These are phyloP conservation scores for Leccinum rimulosum DNA, from an alignment of 768 basidiomycete genomes.

Conservation along the genomic window DNA sequence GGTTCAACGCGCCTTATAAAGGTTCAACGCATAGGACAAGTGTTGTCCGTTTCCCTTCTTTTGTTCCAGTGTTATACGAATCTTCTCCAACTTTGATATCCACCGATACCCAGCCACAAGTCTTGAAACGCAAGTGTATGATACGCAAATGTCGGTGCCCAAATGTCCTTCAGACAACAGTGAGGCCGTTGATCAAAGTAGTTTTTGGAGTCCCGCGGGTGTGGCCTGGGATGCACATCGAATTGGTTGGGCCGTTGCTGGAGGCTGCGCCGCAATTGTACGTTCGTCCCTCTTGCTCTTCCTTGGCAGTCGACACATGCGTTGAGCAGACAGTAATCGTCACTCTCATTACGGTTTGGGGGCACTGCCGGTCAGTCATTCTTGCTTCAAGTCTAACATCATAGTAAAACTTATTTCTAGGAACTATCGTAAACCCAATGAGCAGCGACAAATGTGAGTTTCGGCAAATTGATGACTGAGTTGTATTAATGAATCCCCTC, in stretches of 20 bases:
- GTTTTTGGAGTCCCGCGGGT: slow-evolving; percentile 57
- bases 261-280: slow-evolving; percentile 56
- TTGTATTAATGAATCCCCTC: neutral
- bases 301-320: neutral
- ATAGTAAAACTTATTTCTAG: slow-evolving; percentile 35
- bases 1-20: neutral
- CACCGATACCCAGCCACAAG: neutral
- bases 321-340: slow-evolving; percentile 55
- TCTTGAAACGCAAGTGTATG: neutral
- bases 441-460: slow-evolving; percentile 80
- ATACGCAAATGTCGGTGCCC: slow-evolving; percentile 18
- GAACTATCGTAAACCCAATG: slow-evolving; percentile 64
- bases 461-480: neutral
- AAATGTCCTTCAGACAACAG: slow-evolving; percentile 55
- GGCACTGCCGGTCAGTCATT: slow-evolving; percentile 60
- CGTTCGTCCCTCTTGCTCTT: slow-evolving; percentile 20
- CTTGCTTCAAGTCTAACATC: neutral
- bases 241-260: slow-evolving; percentile 74
- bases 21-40: neutral
- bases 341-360: slow-evolving; percentile 50
- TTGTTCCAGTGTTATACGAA: neutral
- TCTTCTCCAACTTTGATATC: neutral
- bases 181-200: slow-evolving; percentile 50
- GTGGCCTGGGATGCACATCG: slow-evolving; percentile 60
- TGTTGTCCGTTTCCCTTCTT: neutral